phyloP scores from a whole-genome alignment of 2,329 filamentous ascomycete species.

The Venturia pyrina region DNA sequence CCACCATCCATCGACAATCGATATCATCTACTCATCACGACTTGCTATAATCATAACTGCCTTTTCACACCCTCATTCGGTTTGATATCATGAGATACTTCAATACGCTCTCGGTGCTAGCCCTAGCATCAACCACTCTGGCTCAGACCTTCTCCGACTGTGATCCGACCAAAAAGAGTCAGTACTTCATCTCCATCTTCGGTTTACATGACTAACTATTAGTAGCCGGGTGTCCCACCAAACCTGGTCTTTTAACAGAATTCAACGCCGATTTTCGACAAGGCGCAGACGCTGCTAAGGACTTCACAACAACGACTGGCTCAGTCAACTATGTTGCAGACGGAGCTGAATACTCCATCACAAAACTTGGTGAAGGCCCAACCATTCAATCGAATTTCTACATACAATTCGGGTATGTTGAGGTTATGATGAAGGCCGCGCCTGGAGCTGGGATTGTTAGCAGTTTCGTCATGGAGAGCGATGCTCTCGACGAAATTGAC shows the following conservation, averaged over 20 bases:
- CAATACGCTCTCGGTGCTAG: constrained; percentile 4
- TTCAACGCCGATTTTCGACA: constrained; percentile 32
- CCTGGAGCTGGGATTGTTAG: constrained; percentile 67
- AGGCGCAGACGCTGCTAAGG: constrained; percentile 23
- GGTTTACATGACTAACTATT: constrained; percentile 15
- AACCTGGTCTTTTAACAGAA: constrained; percentile 32
- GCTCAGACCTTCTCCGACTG: constrained; percentile 37
- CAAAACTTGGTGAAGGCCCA: constrained; percentile 38
- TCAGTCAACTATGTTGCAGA: constrained; percentile 33
- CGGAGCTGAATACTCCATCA: constrained; percentile 42
- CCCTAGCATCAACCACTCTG: constrained; percentile 2
- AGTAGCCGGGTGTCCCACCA: constrained; percentile 28
- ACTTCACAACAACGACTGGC: constrained; percentile 29
- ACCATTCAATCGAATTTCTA: constrained; percentile 73
- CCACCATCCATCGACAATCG: background rate
- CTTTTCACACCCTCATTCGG: background rate
- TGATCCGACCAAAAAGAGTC: constrained; percentile 32
- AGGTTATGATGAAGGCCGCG: constrained; percentile 69
- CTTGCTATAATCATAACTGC: background rate
- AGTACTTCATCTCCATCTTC: constrained; percentile 10
- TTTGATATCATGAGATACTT: constrained; percentile 2
- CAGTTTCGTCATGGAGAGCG: constrained; percentile 71
- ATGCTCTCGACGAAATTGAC: constrained; percentile 80
- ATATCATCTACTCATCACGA: background rate
- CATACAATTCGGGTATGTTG: constrained; percentile 75